Percentiles rank a stretch among this genome's conserved stretches.
Evolutionary conservation across 148 eudicot genomes (phyloP).

Genomic region (Persicaria maculosa): DNA sequence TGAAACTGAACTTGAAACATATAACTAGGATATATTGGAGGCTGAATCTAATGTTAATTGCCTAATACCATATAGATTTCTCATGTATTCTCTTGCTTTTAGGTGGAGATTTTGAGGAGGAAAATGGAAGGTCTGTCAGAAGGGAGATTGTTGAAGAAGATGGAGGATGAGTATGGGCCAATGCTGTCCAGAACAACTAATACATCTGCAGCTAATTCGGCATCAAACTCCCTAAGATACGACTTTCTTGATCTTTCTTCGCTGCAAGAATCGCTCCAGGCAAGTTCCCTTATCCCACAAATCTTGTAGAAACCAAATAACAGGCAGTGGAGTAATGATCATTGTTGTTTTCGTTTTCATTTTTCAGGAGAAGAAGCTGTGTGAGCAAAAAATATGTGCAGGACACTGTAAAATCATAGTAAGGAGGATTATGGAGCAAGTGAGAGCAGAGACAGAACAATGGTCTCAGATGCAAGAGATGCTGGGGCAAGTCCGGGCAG

Average conservation of each 20-base stretch:
- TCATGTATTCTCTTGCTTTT: not conserved
- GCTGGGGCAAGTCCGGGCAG: slow-evolving; percentile 63
- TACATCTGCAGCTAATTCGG: slow-evolving; percentile 24
- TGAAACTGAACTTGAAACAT: too few relatives aligned
- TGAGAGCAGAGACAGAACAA: slow-evolving; percentile 81
- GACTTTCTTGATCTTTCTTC: slow-evolving; percentile 1
- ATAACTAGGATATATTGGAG: too few relatives aligned
- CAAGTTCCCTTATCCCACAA: slow-evolving; percentile 2
- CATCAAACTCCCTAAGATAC: slow-evolving; percentile 38
- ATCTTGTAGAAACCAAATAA: not conserved
- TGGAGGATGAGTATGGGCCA: slow-evolving; percentile 64
- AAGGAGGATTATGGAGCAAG: slow-evolving; percentile 72
- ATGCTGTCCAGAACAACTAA: not conserved
- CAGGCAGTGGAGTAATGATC: not conserved
- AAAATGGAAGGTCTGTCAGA: slow-evolving; percentile 71
- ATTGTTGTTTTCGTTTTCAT: not conserved
- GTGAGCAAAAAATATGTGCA: slow-evolving; percentile 37
- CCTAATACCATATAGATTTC: too few relatives aligned
- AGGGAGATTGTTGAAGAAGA: slow-evolving; percentile 50
- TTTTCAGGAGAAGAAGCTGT: slow-evolving; percentile 30
- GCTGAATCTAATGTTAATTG: too few relatives aligned
- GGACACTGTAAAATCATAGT: slow-evolving; percentile 74
- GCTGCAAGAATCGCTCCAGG: slow-evolving; percentile 41
- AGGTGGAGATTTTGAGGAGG: slow-evolving; percentile 28
- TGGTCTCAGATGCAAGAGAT: slow-evolving; percentile 98